phyloP scores from a whole-genome alignment of 257 asterid species.

The Leonotis leonurus region DNA sequence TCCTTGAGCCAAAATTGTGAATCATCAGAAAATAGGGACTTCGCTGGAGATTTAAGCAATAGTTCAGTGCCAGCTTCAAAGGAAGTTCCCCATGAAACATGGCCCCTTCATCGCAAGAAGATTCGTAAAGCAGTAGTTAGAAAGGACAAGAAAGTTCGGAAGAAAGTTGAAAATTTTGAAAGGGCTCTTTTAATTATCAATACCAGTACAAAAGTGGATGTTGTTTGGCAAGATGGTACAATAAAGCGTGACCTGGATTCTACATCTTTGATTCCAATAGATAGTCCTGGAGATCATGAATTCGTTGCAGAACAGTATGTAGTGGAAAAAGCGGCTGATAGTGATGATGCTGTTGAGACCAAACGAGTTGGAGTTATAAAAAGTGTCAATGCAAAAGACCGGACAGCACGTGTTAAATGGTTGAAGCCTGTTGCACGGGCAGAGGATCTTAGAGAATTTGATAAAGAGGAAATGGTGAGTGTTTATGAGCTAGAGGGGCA shows the following conservation, averaged over 20 bases:
- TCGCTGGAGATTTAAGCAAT: no score
- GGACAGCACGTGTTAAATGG: slow-evolving; percentile 89
- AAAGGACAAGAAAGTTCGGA: slow-evolving; percentile 78
- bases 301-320: slow-evolving; percentile 97
- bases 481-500: slow-evolving; percentile 98
- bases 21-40: no score
- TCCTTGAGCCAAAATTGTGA: slow-evolving; percentile 28
- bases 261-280: slow-evolving; percentile 75
- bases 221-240: slow-evolving; percentile 97
- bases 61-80: slow-evolving; percentile 40
- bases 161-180: slow-evolving; percentile 80
- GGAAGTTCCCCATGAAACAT: slow-evolving; percentile 48
- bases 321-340: slow-evolving; percentile 84
- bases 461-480: slow-evolving; percentile 86
- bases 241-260: slow-evolving; percentile 51
- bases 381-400: slow-evolving; percentile 83
- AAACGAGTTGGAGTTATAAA: slow-evolving; percentile 86
- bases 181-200: slow-evolving; percentile 72
- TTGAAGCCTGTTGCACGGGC: slow-evolving; percentile 75
- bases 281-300: slow-evolving; percentile 97
- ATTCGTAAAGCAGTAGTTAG: slow-evolving; percentile 68
- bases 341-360: slow-evolving; percentile 49
- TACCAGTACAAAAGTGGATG: slow-evolving; percentile 64
- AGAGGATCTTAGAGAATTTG: slow-evolving; percentile 84
- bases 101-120: slow-evolving; percentile 83